Conservation (phyloP, 139 green algal genomes). For the Chlorella vulgaris region DNA sequence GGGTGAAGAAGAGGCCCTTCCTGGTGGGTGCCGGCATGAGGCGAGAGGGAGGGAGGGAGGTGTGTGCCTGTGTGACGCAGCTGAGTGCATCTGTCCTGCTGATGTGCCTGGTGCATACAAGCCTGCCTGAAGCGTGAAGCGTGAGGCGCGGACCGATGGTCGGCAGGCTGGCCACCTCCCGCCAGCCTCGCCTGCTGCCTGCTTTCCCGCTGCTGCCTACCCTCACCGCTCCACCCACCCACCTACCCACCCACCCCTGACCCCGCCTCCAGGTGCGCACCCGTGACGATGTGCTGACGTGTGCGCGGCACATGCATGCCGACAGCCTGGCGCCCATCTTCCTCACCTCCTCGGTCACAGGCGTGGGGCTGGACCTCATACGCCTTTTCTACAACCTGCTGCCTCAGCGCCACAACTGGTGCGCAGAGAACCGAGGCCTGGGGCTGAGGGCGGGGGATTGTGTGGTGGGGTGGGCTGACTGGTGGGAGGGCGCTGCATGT, state of each 20-base stretch:
- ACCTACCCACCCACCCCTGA: not conserved
- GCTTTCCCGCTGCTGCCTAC: not conserved
- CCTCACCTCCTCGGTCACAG: constrained; percentile 85
- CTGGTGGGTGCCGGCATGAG: constrained; percentile 52
- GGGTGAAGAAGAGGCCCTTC: constrained; percentile 88
- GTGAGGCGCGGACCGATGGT: no score
- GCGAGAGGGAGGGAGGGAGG: not conserved
- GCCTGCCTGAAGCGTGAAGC: no score
- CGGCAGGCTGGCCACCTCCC: no score
- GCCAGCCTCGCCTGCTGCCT: not conserved
- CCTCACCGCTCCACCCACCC: not conserved
- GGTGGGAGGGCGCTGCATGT: no score
- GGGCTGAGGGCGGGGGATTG: no score
- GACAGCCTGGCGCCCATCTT: constrained; percentile 91
- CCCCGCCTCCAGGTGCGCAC: constrained; percentile 43
- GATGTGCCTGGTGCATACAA: no score
- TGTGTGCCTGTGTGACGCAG: not conserved
- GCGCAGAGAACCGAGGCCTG: constrained; percentile 37
- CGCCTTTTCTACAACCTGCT: constrained; percentile 90
- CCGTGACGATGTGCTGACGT: constrained; percentile 83
- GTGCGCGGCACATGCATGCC: constrained; percentile 81
- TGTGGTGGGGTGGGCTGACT: no score
- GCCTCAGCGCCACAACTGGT: constrained; percentile 83
- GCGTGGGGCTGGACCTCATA: constrained; percentile 82
- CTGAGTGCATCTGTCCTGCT: no score